phyloP scores from a whole-genome alignment of 2,329 filamentous ascomycete species.

The Neonectria magnoliae region DNA sequence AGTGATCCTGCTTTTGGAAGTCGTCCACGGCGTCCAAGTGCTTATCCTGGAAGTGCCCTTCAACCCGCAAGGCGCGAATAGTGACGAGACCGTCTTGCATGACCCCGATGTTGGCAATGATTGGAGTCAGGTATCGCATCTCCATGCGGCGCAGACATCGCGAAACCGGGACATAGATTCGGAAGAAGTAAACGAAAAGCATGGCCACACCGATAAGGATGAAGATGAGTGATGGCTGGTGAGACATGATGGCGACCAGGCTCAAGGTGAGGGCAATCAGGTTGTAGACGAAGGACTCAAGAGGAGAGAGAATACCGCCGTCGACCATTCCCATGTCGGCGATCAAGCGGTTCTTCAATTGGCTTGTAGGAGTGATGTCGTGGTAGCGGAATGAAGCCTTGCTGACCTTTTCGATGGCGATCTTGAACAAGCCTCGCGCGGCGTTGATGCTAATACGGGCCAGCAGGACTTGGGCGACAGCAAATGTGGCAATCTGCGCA shows the following conservation, averaged over 20 bases:
- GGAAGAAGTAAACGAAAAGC: conserved; percentile 78
- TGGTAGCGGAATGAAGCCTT: conserved; percentile 89
- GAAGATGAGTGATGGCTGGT: conserved; percentile 79
- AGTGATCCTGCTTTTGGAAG: conserved; percentile 95
- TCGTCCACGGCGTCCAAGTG: conserved; percentile 85
- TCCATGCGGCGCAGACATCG: conserved; percentile 86
- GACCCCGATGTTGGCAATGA: conserved; percentile 93
- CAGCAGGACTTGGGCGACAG: conserved; percentile 72
- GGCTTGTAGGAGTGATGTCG: conserved; percentile 87
- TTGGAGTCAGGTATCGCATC: conserved; percentile 87
- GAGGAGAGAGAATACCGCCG: conserved; percentile 80
- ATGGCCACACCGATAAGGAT: conserved; percentile 75
- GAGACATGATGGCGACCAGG: conserved; percentile 79
- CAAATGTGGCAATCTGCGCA: conserved; percentile 66
- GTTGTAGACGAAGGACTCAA: conserved; percentile 77
- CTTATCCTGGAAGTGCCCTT: conserved; percentile 80
- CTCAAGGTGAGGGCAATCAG: conserved; percentile 77
- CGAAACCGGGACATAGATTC: conserved; percentile 81
- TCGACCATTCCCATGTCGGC: conserved; percentile 91
- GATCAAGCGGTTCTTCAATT: conserved; percentile 91
- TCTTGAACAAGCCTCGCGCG: conserved; percentile 77
- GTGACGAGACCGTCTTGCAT: conserved; percentile 87
- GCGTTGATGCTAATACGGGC: conserved; percentile 83
- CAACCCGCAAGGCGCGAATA: conserved; percentile 83
- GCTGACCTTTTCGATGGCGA: conserved; percentile 78